Base-by-base conservation (phyloP, 805 yeast genomes). In the Candida arabinofermentans region DNA sequence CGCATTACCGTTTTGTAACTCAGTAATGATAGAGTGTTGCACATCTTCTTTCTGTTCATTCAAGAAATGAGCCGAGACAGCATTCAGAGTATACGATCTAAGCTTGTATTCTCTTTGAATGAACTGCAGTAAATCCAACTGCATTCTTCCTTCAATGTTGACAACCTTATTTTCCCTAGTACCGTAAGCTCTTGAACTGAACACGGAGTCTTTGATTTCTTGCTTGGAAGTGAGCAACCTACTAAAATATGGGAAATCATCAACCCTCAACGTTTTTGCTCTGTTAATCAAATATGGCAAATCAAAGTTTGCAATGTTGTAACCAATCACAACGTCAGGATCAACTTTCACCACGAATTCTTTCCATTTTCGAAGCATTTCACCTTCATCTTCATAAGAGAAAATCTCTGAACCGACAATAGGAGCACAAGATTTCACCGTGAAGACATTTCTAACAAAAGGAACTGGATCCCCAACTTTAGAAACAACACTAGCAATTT, bases 31-130 rank as follows among this genome's bases (percentile, higher is more conserved):
- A 3, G 98, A 87, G 61, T 91, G 96, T 47, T 90, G 98, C 9
- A 93, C 99, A 59, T 93, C 99, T 66, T 93, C 99, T 57, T 93
- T 93, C 55, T 93, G 99, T 57, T 95, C 99, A 22, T 86, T 87
- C 52, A 93, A 62, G 57, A 95, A 93, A 55, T 88, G 88, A 0
- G 98, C 95, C 4, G 96, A 86, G 0, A 93, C 99, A 0, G 97
- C 86, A 64, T 93, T 93, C 62, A 93, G 71, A 0, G 99, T 90
- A 65, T 93, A 93, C 2, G 96, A 86, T 63, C 99, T 78, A 54
- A 93, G 71, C 61, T 93, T 95, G 65, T 88, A 89, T 60, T 93
- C 99, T 61, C 99, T 79, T 62, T 90, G 96, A 48, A 88, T 78
- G 58, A 89, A 90, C 54, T 91, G 98, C 30, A 93, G 73, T 59